phyloP scores from a whole-genome alignment of 257 asterid genomes.

The Orobanche coerulescens region DNA sequence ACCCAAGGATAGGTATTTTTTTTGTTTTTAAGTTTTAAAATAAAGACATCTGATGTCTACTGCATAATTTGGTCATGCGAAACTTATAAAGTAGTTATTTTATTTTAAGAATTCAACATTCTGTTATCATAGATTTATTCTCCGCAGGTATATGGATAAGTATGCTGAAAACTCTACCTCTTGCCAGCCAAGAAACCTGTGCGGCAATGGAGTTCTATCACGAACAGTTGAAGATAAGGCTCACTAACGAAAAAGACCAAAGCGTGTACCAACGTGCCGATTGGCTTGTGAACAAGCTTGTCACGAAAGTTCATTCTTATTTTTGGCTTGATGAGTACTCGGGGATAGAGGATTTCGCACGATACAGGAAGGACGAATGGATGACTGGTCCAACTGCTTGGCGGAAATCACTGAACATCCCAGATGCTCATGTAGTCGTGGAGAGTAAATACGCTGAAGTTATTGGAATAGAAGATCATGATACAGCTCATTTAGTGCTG shows the following conservation, averaged over 20 bases:
- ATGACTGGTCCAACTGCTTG: conserved; percentile 78
- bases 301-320: conserved; percentile 74
- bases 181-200: conserved; percentile 83
- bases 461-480: conserved; percentile 37
- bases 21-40: neutral
- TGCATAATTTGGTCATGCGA: neutral
- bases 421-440: conserved; percentile 53
- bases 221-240: conserved; percentile 66
- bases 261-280: conserved; percentile 64
- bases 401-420: conserved; percentile 57
- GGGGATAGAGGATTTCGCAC: conserved; percentile 65
- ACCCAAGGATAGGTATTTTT: conserved; percentile 59
- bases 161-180: conserved; percentile 60
- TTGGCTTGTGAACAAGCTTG: conserved; percentile 82
- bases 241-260: conserved; percentile 58
- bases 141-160: conserved; percentile 55
- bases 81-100: neutral
- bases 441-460: conserved; percentile 60
- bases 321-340: conserved; percentile 96
- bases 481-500: conserved; percentile 33
- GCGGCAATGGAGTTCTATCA: conserved; percentile 88
- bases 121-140: conserved; percentile 23
- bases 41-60: neutral
- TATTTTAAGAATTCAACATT: neutral
- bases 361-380: conserved; percentile 88